Evolutionary conservation across 805 yeast genomes (phyloP).

Genomic region (Metschnikowia amazonensis): DNA sequence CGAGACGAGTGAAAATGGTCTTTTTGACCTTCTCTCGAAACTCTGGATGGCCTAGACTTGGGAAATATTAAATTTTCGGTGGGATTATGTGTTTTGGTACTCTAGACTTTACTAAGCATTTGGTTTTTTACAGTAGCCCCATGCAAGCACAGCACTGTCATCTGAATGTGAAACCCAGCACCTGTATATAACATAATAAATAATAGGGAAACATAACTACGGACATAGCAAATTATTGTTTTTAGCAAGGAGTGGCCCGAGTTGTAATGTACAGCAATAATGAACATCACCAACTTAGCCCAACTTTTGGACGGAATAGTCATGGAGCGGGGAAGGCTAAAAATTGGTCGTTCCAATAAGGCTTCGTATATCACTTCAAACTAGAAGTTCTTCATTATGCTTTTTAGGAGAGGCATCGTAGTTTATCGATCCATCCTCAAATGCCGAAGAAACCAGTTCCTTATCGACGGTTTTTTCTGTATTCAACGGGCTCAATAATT

Average conservation of each 20-base stretch:
- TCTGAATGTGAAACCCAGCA: background rate
- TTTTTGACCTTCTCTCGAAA: constrained; percentile 58
- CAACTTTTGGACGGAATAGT: background rate
- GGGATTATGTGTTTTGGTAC: background rate
- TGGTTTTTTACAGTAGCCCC: background rate
- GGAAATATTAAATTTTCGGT: background rate
- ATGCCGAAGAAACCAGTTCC: background rate
- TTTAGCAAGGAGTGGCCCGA: background rate
- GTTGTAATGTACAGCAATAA: background rate
- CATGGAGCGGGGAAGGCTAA: background rate
- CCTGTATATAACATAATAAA: constrained; percentile 1
- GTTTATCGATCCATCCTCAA: constrained; percentile 1
- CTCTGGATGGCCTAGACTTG: constrained; percentile 39
- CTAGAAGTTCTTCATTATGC: constrained; percentile 2
- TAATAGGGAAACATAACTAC: background rate
- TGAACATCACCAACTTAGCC: background rate
- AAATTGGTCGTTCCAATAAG: background rate
- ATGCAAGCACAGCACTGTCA: background rate
- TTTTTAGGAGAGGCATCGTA: background rate
- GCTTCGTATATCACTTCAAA: background rate
- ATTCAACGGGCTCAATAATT: constrained; percentile 5
- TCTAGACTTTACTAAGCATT: background rate
- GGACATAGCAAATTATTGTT: background rate
- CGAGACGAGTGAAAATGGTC: constrained; percentile 77
- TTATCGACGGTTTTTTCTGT: background rate